Percentiles rank a stretch among this genome's conserved stretches.
These are phyloP conservation scores for Penicillium griseofulvum DNA, from an alignment of 2,329 filamentous ascomycete genomes.

Conservation along the genomic window DNA sequence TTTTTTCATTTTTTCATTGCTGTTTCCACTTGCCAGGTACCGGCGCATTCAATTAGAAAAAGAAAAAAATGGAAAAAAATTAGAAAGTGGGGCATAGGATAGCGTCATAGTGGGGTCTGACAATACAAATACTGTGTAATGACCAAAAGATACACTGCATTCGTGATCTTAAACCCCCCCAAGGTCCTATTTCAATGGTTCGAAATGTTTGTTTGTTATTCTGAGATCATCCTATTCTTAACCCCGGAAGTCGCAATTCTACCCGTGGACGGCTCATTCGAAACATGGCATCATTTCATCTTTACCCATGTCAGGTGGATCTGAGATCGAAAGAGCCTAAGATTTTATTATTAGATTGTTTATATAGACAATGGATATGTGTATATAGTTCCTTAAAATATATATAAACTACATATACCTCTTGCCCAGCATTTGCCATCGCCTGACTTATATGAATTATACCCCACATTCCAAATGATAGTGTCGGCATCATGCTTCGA, in stretches of 20 bases:
- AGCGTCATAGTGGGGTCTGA: conserved; percentile 31
- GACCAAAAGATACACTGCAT: conserved; percentile 13
- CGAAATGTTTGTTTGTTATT: neutral
- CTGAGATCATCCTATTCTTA: neutral
- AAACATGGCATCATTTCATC: neutral
- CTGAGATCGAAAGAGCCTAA: too few species aligned
- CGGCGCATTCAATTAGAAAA: conserved; percentile 3
- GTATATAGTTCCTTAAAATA: neutral
- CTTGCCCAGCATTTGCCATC: conserved; percentile 3
- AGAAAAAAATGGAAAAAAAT: neutral
- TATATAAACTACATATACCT: neutral
- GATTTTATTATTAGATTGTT: too few species aligned
- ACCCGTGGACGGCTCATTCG: neutral
- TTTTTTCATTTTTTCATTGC: neutral
- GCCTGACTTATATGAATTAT: conserved; percentile 10
- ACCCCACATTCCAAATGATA: conserved; percentile 12
- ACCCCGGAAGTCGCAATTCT: neutral
- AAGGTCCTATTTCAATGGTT: neutral
- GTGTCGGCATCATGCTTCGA: conserved; percentile 15
- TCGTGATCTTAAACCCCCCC: neutral
- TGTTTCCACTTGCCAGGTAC: conserved; percentile 8
- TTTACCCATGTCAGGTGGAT: neutral
- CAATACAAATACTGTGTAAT: conserved; percentile 16
- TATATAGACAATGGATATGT: too few species aligned
- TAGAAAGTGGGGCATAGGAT: conserved; percentile 6